Percentiles rank a stretch among this genome's conserved stretches.
phyloP scores from a whole-genome alignment of 1,284 basidiomycete genomes.

The Kwoniella shivajii region DNA sequence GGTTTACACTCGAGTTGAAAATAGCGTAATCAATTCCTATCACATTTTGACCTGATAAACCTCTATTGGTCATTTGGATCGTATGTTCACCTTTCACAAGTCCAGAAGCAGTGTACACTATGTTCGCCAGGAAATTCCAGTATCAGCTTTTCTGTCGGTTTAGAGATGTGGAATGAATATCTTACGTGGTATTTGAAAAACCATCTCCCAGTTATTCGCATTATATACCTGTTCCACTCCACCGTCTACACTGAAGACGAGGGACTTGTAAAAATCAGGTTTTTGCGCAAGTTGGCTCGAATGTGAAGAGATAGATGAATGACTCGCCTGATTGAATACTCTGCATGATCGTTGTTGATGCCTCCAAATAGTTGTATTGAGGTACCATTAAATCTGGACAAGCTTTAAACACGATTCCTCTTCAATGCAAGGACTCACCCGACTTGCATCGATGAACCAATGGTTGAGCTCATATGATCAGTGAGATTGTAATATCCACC shows the following conservation, averaged over 20 bases:
- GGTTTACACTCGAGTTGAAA: conserved; percentile 3
- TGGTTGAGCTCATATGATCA: conserved; percentile 8
- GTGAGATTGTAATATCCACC: conserved; percentile 13
- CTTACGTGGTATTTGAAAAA: conserved; percentile 18
- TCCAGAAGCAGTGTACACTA: conserved; percentile 14
- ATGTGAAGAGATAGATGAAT: not conserved
- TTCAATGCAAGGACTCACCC: not conserved
- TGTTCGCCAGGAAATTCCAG: not conserved
- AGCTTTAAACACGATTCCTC: not conserved
- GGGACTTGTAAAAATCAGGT: too few relatives aligned
- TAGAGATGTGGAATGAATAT: not conserved
- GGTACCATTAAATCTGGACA: conserved; percentile 23
- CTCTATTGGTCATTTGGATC: conserved; percentile 23
- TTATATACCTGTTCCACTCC: conserved; percentile 7
- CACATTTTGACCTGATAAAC: conserved; percentile 2
- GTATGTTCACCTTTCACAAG: conserved; percentile 20
- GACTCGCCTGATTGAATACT: conserved; percentile 21
- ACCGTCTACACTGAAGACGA: conserved; percentile 22
- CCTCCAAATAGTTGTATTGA: conserved; percentile 21
- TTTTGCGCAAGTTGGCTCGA: not conserved
- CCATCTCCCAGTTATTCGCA: conserved; percentile 9
- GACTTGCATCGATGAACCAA: conserved; percentile 3
- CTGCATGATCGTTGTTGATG: conserved; percentile 21
- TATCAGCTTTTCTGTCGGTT: too few relatives aligned
- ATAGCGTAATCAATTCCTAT: conserved; percentile 27